Conservation (phyloP, 1,139 yeast species). For the Suhomyces kunorum region DNA sequence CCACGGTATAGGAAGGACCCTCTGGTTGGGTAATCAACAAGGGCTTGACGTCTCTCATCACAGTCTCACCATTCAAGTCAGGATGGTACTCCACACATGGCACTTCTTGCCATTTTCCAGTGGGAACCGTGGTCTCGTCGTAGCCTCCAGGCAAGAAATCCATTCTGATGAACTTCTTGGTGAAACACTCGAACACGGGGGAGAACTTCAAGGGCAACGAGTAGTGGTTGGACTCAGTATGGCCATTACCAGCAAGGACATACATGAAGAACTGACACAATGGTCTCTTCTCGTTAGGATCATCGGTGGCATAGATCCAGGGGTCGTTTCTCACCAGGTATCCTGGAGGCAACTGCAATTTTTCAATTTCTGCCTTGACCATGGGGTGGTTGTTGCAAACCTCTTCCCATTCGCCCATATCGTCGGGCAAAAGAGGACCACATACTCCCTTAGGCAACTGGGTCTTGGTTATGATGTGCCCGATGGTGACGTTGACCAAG, state of each 20-base stretch:
- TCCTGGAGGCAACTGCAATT: constrained; percentile 58
- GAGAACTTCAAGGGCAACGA: constrained; percentile 81
- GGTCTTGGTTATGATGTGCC: constrained; percentile 61
- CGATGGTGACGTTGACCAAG: constrained; percentile 64
- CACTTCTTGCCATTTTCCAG: constrained; percentile 61
- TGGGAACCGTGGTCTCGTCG: constrained; percentile 63
- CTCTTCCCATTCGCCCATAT: constrained; percentile 57
- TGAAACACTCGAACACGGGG: constrained; percentile 73
- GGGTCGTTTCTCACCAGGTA: constrained; percentile 70
- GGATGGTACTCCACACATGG: constrained; percentile 72
- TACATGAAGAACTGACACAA: constrained; percentile 78
- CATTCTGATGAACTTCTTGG: constrained; percentile 68
- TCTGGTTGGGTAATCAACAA: constrained; percentile 78
- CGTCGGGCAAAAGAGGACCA: constrained; percentile 77
- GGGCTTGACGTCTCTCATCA: constrained; percentile 68
- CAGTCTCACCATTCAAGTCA: constrained; percentile 62
- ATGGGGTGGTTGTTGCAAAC: constrained; percentile 55
- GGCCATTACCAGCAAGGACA: constrained; percentile 65
- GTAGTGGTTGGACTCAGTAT: constrained; percentile 80
- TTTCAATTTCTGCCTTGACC: constrained; percentile 62
- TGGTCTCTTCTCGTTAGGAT: constrained; percentile 57
- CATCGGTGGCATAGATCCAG: constrained; percentile 89
- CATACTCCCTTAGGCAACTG: constrained; percentile 62
- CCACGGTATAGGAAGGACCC: constrained; percentile 74
- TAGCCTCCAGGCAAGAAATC: constrained; percentile 76